Percentiles rank a stretch among this genome's conserved stretches.
Conservation (phyloP, 2,329 filamentous ascomycete genomes). For the Pseudogymnoascus sp. region DNA sequence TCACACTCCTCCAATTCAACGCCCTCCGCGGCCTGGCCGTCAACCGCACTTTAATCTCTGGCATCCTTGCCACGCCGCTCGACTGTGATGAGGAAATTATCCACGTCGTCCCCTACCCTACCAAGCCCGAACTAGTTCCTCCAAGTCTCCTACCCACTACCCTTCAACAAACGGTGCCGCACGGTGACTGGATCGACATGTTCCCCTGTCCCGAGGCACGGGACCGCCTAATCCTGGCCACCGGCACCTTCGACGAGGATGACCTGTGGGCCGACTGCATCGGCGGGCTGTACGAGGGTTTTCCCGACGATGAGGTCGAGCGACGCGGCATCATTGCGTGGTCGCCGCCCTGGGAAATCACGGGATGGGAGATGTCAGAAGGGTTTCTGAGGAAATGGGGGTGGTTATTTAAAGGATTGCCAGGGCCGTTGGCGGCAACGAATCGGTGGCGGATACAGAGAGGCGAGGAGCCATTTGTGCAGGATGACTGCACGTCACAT, state of each 20-base stretch:
- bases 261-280: slow-evolving; percentile 38
- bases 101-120: slow-evolving; percentile 27
- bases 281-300: slow-evolving; percentile 38
- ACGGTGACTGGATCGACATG: slow-evolving; percentile 37
- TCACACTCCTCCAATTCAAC: slow-evolving; percentile 37
- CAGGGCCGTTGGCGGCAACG: slow-evolving; percentile 28
- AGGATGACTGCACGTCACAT: slow-evolving; percentile 19
- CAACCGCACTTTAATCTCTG: slow-evolving; percentile 32
- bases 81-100: slow-evolving; percentile 29
- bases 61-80: slow-evolving; percentile 27
- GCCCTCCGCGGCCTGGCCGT: slow-evolving; percentile 31
- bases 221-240: slow-evolving; percentile 34
- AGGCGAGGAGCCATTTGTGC: slow-evolving; percentile 27
- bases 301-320: slow-evolving; percentile 36
- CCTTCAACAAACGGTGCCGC: slow-evolving; percentile 33
- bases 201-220: slow-evolving; percentile 33
- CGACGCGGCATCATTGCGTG: slow-evolving; percentile 37
- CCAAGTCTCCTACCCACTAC: slow-evolving; percentile 31
- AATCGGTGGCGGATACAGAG: slow-evolving; percentile 31
- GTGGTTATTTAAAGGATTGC: slow-evolving; percentile 26
- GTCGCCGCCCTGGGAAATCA: slow-evolving; percentile 34
- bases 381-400: slow-evolving; percentile 35
- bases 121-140: slow-evolving; percentile 26
- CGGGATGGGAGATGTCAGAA: slow-evolving; percentile 36
- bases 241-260: slow-evolving; percentile 35